Evolutionary conservation across 306 rosid species (phyloP).

Genomic region (Alnus glutinosa): DNA sequence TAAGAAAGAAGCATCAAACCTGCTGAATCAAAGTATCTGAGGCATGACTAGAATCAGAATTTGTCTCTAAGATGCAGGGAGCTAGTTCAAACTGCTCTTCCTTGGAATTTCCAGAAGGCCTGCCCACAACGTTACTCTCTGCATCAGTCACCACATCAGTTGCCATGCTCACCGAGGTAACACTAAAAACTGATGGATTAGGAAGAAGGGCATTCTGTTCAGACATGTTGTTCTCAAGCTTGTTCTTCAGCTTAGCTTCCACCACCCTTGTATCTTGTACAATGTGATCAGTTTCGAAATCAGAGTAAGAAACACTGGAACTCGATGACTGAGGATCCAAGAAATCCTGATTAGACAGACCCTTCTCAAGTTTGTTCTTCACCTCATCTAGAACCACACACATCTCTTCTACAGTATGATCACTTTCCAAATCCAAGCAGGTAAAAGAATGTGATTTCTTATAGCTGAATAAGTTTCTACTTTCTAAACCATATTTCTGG

Average conservation of each 20-base stretch:
- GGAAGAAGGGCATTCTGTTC: constrained; percentile 12
- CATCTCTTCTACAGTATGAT: constrained; percentile 23
- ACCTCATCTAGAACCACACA: constrained; percentile 14
- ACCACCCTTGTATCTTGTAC: constrained; percentile 27
- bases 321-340: constrained; percentile 20
- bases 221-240: constrained; percentile 17
- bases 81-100: constrained; percentile 29
- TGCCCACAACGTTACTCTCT: constrained; percentile 14
- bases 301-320: constrained; percentile 17
- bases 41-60: constrained; percentile 32
- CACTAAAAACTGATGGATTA: constrained; percentile 18
- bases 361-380: constrained; percentile 25
- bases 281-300: constrained; percentile 15
- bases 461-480: constrained; percentile 22
- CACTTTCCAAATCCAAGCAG: constrained; percentile 24
- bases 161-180: neutral
- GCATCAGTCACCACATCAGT: constrained; percentile 26
- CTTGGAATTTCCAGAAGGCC: constrained; percentile 26
- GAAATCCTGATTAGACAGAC: constrained; percentile 23
- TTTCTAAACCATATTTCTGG: constrained; percentile 34
- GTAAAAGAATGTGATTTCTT: constrained; percentile 40
- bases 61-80: constrained; percentile 22
- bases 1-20: constrained; percentile 42
- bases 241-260: constrained; percentile 31
- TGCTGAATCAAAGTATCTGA: constrained; percentile 46